Evolutionary conservation across 495 filamentous ascomycete species (phyloP), one percentile per base, ranked within the genome.

Genomic region (Penicillium canescens): DNA sequence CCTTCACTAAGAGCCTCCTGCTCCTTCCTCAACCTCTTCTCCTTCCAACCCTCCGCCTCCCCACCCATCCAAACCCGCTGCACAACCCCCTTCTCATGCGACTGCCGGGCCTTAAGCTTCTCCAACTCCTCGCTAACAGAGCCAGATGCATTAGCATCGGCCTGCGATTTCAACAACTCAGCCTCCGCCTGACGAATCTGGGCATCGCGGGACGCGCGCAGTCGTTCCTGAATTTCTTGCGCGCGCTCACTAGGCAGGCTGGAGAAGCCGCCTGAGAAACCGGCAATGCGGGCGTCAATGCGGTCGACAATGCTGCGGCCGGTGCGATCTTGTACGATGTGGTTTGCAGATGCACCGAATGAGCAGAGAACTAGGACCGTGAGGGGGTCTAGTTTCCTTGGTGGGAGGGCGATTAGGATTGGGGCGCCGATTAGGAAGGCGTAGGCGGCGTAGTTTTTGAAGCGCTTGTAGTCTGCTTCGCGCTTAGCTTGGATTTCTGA

Each of bases 1-100:
- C 92, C 92, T 52, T 87, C 82, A 60, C 86, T 84, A 63, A 92
- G 57, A 50, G 84, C 84, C 73, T 90, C 77, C 73, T 78, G 78
- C 68, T 92, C 88, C 77, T 87, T 81, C 69, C 74, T 66, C 56
- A 89, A 59, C 62, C 91, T 70, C 76, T 79, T 80, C 70, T 83
- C 81, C 78, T 87, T 86, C 91, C 90, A 94, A 44, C 81, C 84
- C 39, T 78, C 75, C 40, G 62, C 68, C 69, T 86, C 83, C 48
- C 79, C 76, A 8, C 82, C 87, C 73, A 87, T 84, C 86, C 86
- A 89, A 41, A 89, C 46, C 65, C 72, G 75, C 63, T 80, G 60
- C 62, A 80, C 52, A 52, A 81, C 70, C 43, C 71, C 71, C 59
- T 67, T 62, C 46, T 71, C 72, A 42, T 71, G 64, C 42, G 31